Evolutionary conservation across 2,329 filamentous ascomycete species (phyloP).

Genomic region (Geosmithia flava): DNA sequence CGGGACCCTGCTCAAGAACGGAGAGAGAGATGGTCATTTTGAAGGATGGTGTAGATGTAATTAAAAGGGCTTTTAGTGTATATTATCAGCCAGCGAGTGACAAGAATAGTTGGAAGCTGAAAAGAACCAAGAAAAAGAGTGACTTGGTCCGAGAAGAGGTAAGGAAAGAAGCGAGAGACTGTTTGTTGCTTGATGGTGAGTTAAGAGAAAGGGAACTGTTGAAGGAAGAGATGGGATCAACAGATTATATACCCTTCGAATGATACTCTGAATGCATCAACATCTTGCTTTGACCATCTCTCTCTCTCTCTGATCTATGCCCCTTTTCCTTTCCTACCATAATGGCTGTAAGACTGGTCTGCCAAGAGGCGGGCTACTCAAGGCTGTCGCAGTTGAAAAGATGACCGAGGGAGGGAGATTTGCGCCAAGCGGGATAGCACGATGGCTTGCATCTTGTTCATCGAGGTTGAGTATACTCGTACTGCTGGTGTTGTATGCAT

Average conservation of each 20-base stretch:
- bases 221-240: conserved; percentile 1
- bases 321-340: background rate
- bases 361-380: background rate
- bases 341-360: background rate
- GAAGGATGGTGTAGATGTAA: background rate
- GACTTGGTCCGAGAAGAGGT: too few species aligned
- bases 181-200: too few species aligned
- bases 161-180: too few species aligned
- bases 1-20: conserved; percentile 1
- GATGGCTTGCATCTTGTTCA: background rate
- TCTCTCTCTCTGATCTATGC: background rate
- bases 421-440: background rate
- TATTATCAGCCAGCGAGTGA: background rate
- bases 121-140: background rate
- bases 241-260: background rate
- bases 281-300: background rate
- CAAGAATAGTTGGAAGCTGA: background rate
- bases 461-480: background rate
- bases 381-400: background rate
- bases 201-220: background rate
- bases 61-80: too few species aligned
- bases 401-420: background rate
- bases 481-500: background rate
- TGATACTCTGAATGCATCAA: background rate
- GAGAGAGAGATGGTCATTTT: conserved; percentile 3